Percentiles rank a stretch among this genome's conserved stretches.
These are phyloP conservation scores for Russula sp. DNA, from an alignment of 768 basidiomycete species.

Conservation along the genomic window DNA sequence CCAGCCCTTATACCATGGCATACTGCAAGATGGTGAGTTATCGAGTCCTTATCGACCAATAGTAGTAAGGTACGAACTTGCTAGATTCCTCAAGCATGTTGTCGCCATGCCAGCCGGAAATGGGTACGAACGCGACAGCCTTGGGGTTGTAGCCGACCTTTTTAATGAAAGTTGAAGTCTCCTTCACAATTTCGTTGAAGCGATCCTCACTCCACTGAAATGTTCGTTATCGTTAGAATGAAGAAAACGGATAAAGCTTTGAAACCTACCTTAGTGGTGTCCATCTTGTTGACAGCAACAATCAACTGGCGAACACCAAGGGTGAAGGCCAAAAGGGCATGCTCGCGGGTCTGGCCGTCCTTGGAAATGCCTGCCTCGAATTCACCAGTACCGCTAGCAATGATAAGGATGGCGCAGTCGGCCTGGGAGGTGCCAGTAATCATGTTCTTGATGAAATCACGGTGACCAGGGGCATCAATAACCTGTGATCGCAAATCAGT, in stretches of 20 bases:
- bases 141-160: slow-evolving; percentile 99
- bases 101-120: slow-evolving; percentile 99
- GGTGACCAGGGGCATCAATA: slow-evolving; percentile 98
- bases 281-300: slow-evolving; percentile 99
- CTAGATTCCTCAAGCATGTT: slow-evolving; percentile 99
- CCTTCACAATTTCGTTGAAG: slow-evolving; percentile 99
- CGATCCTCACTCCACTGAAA: slow-evolving; percentile 95
- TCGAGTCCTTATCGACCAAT: background rate
- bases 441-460: slow-evolving; percentile 99
- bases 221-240: slow-evolving; percentile 8
- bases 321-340: slow-evolving; percentile 99
- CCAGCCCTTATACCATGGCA: slow-evolving; percentile 99
- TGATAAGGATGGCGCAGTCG: slow-evolving; percentile 99
- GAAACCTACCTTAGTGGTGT: slow-evolving; percentile 81
- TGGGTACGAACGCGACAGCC: slow-evolving; percentile 95
- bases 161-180: slow-evolving; percentile 97
- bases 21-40: slow-evolving; percentile 43
- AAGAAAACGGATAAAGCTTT: background rate
- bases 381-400: slow-evolving; percentile 98
- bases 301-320: slow-evolving; percentile 99
- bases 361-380: slow-evolving; percentile 99
- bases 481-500: slow-evolving; percentile 43
- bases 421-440: slow-evolving; percentile 99
- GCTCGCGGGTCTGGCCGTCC: slow-evolving; percentile 99
- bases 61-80: slow-evolving; percentile 52